Evolutionary conservation across 2,329 filamentous ascomycete species (phyloP).

Genomic region (Apiospora koreana): DNA sequence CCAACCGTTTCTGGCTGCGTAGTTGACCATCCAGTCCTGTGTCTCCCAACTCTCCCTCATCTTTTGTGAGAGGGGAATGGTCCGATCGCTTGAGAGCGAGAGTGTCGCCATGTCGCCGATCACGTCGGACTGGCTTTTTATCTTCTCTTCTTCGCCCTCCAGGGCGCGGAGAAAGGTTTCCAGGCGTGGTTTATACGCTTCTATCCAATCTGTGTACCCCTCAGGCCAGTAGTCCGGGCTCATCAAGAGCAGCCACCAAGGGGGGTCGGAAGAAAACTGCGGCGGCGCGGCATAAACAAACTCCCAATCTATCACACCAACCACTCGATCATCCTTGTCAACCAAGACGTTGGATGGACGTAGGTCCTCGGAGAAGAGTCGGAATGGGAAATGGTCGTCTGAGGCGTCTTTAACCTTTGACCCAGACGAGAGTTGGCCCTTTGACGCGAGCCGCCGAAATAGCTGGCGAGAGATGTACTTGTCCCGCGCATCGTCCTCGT

Average conservation of each 20-base stretch:
- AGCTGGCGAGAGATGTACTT: slow-evolving; percentile 45
- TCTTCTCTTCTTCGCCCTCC: slow-evolving; percentile 31
- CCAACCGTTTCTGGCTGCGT: slow-evolving; percentile 38
- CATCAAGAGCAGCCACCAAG: slow-evolving; percentile 41
- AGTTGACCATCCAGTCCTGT: slow-evolving; percentile 34
- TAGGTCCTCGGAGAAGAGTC: slow-evolving; percentile 38
- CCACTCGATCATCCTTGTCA: slow-evolving; percentile 27
- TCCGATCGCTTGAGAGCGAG: no score
- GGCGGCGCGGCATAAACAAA: slow-evolving; percentile 36
- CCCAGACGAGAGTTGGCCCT: slow-evolving; percentile 24
- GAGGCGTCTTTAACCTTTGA: no score
- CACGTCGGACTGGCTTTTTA: not conserved
- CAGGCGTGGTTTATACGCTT: slow-evolving; percentile 33
- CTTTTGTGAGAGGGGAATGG: slow-evolving; percentile 28
- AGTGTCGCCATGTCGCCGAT: not conserved
- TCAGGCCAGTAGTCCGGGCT: slow-evolving; percentile 33
- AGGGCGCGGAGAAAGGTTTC: slow-evolving; percentile 35
- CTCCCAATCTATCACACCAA: slow-evolving; percentile 44
- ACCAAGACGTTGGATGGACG: slow-evolving; percentile 35
- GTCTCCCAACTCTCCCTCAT: slow-evolving; percentile 41
- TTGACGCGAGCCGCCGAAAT: slow-evolving; percentile 36
- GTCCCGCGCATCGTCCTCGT: slow-evolving; percentile 40
- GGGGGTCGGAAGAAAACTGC: slow-evolving; percentile 36
- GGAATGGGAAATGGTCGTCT: slow-evolving; percentile 30
- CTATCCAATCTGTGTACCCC: slow-evolving; percentile 32